Conservation (phyloP, 345 rosid genomes). For the Pugionium cornutum region DNA sequence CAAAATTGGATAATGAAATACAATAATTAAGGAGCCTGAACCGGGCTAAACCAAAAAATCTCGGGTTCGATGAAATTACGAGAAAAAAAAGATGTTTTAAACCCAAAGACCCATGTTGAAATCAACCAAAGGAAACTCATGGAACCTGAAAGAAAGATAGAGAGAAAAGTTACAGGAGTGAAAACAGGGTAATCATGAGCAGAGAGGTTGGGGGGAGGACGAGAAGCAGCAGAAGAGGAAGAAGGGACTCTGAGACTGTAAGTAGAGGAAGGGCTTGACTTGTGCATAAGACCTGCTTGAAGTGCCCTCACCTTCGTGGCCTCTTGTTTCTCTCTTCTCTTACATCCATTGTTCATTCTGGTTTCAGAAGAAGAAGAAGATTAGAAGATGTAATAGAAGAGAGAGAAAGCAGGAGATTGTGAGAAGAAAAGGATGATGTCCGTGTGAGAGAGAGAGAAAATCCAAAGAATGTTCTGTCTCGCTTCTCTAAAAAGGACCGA, state of each 20-base stretch:
- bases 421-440: conserved; percentile 45
- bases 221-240: conserved; percentile 51
- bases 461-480: conserved; percentile 53
- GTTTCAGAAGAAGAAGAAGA: conserved; percentile 51
- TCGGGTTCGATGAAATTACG: conserved; percentile 14
- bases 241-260: conserved; percentile 42
- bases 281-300: conserved; percentile 73
- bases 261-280: conserved; percentile 59
- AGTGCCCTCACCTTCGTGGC: conserved; percentile 84
- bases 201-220: conserved; percentile 59
- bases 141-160: not conserved
- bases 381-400: conserved; percentile 30
- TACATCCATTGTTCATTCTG: conserved; percentile 22
- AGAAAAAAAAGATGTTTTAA: conserved; percentile 4
- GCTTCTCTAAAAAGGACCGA: conserved; percentile 41
- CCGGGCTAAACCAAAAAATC: conserved; percentile 32
- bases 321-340: conserved; percentile 57
- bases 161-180: conserved; percentile 67
- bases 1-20: conserved; percentile 4
- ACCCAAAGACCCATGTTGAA: not conserved
- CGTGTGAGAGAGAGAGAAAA: conserved; percentile 38
- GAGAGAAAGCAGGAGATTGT: conserved; percentile 25
- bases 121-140: conserved; percentile 10
- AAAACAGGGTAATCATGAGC: conserved; percentile 97
- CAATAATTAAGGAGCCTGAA: conserved; percentile 18